phyloP scores from a whole-genome alignment of 164 flowering plant species.

The Stephania japonica region DNA sequence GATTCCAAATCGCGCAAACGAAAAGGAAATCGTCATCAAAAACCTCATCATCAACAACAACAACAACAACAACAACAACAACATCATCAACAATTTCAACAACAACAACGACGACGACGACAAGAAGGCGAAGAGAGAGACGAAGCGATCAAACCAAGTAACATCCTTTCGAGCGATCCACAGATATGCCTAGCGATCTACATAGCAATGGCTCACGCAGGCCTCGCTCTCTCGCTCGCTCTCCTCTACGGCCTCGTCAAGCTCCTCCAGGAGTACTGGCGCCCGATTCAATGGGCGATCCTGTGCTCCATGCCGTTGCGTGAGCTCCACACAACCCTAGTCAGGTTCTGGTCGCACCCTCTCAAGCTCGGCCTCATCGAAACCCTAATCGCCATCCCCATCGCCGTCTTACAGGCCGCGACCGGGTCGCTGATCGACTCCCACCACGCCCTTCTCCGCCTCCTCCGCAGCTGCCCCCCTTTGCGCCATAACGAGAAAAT shows the following conservation, averaged over 20 bases:
- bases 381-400: conserved; percentile 18
- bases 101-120: not conserved
- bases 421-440: conserved; percentile 20
- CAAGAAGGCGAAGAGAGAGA: not conserved
- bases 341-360: conserved; percentile 20
- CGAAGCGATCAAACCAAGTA: not conserved
- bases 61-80: not conserved
- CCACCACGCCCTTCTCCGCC: conserved; percentile 16
- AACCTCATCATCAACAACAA: not conserved
- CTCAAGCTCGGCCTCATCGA: conserved; percentile 19
- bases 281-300: conserved; percentile 24
- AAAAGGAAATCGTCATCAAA: conserved; percentile 3
- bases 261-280: conserved; percentile 18
- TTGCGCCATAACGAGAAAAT: conserved; percentile 3
- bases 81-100: not conserved
- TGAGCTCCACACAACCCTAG: conserved; percentile 17
- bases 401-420: conserved; percentile 16
- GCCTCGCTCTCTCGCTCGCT: conserved; percentile 14
- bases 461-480: conserved; percentile 9
- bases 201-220: conserved; percentile 24
- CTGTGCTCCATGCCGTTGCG: conserved; percentile 25
- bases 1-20: not conserved
- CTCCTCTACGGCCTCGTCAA: conserved; percentile 13
- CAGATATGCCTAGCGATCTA: conserved; percentile 19
- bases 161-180: conserved; percentile 4